Conservation (phyloP, 192 early-diverging fungal genomes). For the Phlyctochytrium bullatum region DNA sequence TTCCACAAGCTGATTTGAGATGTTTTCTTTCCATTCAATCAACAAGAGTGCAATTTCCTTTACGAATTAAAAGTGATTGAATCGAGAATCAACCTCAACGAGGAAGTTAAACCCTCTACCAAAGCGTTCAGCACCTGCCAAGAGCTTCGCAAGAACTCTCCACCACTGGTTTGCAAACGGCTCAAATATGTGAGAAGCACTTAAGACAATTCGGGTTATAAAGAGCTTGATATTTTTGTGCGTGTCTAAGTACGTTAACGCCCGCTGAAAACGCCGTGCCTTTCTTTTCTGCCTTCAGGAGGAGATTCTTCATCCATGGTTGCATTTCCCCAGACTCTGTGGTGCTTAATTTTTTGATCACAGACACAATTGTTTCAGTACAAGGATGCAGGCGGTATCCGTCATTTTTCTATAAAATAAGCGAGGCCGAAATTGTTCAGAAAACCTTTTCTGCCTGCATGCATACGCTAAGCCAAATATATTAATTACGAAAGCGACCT, state of each 20-base stretch:
- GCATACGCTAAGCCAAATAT: no score
- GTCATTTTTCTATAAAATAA: slow-evolving; percentile 59
- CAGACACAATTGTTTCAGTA: slow-evolving; percentile 56
- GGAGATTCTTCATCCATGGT: slow-evolving; percentile 62
- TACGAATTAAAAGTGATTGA: not conserved
- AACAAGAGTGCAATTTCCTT: slow-evolving; percentile 67
- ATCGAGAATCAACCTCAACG: slow-evolving; percentile 41
- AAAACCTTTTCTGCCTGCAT: no score
- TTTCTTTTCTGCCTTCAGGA: slow-evolving; percentile 41
- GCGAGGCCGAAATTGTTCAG: no score
- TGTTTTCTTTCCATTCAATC: slow-evolving; percentile 60
- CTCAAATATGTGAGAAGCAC: slow-evolving; percentile 60
- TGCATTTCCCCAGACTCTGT: slow-evolving; percentile 46
- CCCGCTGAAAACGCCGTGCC: slow-evolving; percentile 22
- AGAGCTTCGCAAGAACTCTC: slow-evolving; percentile 53
- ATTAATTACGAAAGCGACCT: no score
- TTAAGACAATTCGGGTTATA: slow-evolving; percentile 65
- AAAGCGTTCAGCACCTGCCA: slow-evolving; percentile 47
- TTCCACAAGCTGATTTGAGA: not conserved
- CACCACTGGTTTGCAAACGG: slow-evolving; percentile 60
- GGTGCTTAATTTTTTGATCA: slow-evolving; percentile 53
- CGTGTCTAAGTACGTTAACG: slow-evolving; percentile 31
- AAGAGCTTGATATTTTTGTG: slow-evolving; percentile 60
- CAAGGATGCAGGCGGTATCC: slow-evolving; percentile 60
- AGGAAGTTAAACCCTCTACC: slow-evolving; percentile 67